phyloP scores from a whole-genome alignment of 164 flowering plant genomes.

The Aristolochia californica region DNA sequence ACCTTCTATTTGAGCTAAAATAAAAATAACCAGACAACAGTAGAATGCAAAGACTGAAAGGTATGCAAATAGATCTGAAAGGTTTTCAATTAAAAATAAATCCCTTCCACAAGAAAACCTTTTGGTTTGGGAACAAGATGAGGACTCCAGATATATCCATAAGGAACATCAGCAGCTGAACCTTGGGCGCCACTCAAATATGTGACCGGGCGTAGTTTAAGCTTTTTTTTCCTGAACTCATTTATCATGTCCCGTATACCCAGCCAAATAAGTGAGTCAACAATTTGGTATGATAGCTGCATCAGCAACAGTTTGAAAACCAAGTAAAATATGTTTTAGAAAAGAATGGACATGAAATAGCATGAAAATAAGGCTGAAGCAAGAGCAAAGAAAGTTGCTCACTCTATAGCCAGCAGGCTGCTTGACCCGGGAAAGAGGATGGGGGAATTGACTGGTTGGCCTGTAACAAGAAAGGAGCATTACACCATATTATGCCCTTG shows the following conservation, averaged over 20 bases:
- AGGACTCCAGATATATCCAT: conserved; percentile 98
- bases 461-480: conserved; percentile 26
- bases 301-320: conserved; percentile 4
- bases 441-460: conserved; percentile 97
- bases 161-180: conserved; percentile 67
- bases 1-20: background rate
- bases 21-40: background rate
- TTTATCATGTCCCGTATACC: conserved; percentile 98
- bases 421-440: conserved; percentile 96
- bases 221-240: conserved; percentile 84
- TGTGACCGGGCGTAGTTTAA: conserved; percentile 92
- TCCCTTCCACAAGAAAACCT: conserved; percentile 32
- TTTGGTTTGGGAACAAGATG: conserved; percentile 99
- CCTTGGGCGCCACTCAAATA: conserved; percentile 97
- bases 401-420: conserved; percentile 90
- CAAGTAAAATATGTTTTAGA: background rate
- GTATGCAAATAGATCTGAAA: too few relatives aligned
- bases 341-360: too few relatives aligned
- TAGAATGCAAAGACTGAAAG: background rate
- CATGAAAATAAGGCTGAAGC: background rate
- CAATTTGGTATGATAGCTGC: conserved; percentile 98
- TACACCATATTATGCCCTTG: too few relatives aligned
- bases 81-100: too few relatives aligned
- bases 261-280: conserved; percentile 96
- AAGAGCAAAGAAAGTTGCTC: conserved; percentile 16